These are phyloP conservation scores for Medicago ruthenica DNA, from an alignment of 306 rosid species.

Conservation along the genomic window DNA sequence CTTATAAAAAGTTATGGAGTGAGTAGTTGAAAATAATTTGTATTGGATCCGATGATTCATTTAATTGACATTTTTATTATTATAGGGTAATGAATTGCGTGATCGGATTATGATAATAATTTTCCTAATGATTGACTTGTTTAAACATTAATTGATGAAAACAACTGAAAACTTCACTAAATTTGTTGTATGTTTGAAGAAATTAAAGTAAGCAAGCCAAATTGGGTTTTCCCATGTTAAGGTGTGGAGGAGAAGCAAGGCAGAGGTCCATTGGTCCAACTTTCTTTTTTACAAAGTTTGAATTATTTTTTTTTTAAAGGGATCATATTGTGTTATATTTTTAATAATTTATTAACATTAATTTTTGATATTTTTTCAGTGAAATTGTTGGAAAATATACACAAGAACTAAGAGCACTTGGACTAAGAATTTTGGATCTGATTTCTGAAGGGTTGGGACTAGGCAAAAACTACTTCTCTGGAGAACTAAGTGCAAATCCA, in stretches of 20 bases:
- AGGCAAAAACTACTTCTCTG: conserved; percentile 42
- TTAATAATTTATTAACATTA: neutral
- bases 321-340: neutral
- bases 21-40: too few species aligned
- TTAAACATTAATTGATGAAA: neutral
- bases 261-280: too few species aligned
- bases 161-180: neutral
- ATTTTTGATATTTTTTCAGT: conserved; percentile 41
- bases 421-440: conserved; percentile 53
- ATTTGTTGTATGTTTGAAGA: neutral
- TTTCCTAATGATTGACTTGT: neutral
- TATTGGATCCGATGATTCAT: neutral
- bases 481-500: conserved; percentile 51
- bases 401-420: conserved; percentile 47
- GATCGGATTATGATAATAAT: neutral
- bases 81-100: neutral
- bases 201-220: neutral
- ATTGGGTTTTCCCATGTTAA: too few species aligned
- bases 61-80: neutral
- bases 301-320: too few species aligned
- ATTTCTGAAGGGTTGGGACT: conserved; percentile 71
- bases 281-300: too few species aligned
- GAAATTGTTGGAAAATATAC: conserved; percentile 59
- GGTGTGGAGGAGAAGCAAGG: too few species aligned
- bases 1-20: too few species aligned